phyloP scores from a whole-genome alignment of 805 yeast species.

The Maudiozyma saulgeensis region DNA sequence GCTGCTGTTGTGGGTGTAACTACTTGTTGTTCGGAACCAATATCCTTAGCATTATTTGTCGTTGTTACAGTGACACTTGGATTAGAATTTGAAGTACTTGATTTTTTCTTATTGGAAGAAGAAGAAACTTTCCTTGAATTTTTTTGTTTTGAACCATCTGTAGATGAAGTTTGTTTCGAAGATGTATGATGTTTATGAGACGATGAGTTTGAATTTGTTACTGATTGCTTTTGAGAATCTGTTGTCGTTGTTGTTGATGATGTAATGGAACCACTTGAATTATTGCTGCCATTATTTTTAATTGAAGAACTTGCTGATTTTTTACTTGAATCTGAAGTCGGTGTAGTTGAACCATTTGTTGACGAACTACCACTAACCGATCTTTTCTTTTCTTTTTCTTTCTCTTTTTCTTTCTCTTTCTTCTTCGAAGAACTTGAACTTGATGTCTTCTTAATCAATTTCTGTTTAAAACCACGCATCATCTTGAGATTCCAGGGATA shows the following conservation, averaged over 20 bases:
- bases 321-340: background rate
- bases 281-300: background rate
- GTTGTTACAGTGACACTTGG: background rate
- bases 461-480: constrained; percentile 69
- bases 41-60: background rate
- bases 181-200: background rate
- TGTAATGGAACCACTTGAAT: background rate
- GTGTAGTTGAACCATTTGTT: background rate
- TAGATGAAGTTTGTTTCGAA: background rate
- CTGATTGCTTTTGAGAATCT: background rate
- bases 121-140: background rate
- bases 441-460: constrained; percentile 30
- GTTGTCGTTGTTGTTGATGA: background rate
- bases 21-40: background rate
- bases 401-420: constrained; percentile 37
- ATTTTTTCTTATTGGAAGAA: background rate
- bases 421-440: constrained; percentile 23
- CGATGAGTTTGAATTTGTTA: background rate
- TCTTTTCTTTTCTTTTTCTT: constrained; percentile 24
- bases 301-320: constrained; percentile 3
- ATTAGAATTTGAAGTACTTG: background rate
- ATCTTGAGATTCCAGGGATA: constrained; percentile 35
- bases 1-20: background rate
- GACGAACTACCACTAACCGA: background rate
- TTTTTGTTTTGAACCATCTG: background rate